Evolutionary conservation across 768 basidiomycete species (phyloP).

Genomic region (Glaciozyma antarctica): DNA sequence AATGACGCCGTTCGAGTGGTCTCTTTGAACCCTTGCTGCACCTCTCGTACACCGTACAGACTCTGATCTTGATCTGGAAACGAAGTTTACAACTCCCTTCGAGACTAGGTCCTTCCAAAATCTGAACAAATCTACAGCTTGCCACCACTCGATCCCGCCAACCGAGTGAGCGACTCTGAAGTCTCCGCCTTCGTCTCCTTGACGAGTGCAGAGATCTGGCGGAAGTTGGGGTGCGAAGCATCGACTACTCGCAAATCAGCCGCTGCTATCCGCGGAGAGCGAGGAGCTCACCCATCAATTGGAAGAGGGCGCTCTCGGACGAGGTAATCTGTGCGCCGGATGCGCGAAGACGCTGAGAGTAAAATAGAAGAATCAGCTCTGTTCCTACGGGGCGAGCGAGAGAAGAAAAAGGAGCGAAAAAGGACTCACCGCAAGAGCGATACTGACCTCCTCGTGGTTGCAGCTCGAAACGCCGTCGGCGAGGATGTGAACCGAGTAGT

Average conservation of each 20-base stretch:
- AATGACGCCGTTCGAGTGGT: too few species aligned
- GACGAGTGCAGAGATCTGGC: slow-evolving; percentile 57
- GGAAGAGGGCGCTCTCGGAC: slow-evolving; percentile 70
- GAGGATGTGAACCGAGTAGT: slow-evolving; percentile 56
- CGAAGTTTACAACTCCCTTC: too few species aligned
- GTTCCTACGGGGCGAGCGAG: slow-evolving; percentile 13
- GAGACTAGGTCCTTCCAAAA: too few species aligned
- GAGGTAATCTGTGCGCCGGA: slow-evolving; percentile 64
- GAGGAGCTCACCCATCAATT: slow-evolving; percentile 55
- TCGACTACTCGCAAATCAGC: slow-evolving; percentile 49
- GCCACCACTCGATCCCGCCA: too few species aligned
- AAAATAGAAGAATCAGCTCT: slow-evolving; percentile 37
- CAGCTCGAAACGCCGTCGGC: slow-evolving; percentile 78
- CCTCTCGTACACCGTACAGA: too few species aligned
- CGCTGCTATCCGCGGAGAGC: slow-evolving; percentile 4
- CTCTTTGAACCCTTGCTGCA: too few species aligned
- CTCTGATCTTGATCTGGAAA: too few species aligned
- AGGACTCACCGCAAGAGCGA: slow-evolving; percentile 49
- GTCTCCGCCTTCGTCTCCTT: slow-evolving; percentile 70
- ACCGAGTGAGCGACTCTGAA: neutral
- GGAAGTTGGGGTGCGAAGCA: slow-evolving; percentile 57
- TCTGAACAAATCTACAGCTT: too few species aligned
- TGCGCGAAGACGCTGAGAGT: slow-evolving; percentile 35
- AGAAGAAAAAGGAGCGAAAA: neutral
- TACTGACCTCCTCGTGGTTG: slow-evolving; percentile 67